These are phyloP conservation scores for Chalciporus sphaerocephalus DNA, from an alignment of 768 basidiomycete genomes.

Conservation along the genomic window DNA sequence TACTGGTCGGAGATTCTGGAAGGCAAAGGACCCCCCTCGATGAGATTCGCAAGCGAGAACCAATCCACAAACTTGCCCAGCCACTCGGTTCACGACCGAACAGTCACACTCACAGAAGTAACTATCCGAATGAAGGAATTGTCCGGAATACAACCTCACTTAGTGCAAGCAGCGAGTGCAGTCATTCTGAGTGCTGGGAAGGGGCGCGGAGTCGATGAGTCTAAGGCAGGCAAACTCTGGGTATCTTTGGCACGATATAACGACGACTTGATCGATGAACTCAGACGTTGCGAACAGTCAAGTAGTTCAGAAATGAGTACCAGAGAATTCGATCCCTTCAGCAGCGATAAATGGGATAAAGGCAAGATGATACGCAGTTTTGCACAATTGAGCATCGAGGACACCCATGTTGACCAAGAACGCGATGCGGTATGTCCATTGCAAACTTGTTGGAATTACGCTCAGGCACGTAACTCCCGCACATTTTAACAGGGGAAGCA, in stretches of 20 bases:
- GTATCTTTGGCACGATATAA: slow-evolving; percentile 78
- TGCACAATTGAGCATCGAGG: slow-evolving; percentile 51
- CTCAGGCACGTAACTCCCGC: slow-evolving; percentile 16
- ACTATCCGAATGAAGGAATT: slow-evolving; percentile 57
- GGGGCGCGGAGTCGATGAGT: slow-evolving; percentile 28
- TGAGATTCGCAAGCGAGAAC: slow-evolving; percentile 35
- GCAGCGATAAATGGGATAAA: slow-evolving; percentile 60
- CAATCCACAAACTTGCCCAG: not conserved
- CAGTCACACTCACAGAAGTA: slow-evolving; percentile 55
- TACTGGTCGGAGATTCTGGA: slow-evolving; percentile 73
- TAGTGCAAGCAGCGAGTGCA: slow-evolving; percentile 55
- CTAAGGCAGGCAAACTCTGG: slow-evolving; percentile 50
- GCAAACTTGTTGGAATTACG: not conserved
- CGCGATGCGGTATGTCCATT: slow-evolving; percentile 10
- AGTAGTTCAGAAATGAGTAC: slow-evolving; percentile 37
- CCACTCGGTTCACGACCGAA: slow-evolving; percentile 26
- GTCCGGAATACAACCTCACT: slow-evolving; percentile 44
- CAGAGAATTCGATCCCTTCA: slow-evolving; percentile 41
- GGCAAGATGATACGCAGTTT: slow-evolving; percentile 78
- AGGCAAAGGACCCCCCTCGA: slow-evolving; percentile 47
- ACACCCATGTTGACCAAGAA: slow-evolving; percentile 3
- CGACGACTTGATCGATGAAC: slow-evolving; percentile 57
- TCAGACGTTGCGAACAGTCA: slow-evolving; percentile 63
- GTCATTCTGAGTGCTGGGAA: slow-evolving; percentile 45
- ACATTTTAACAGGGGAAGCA: slow-evolving; percentile 32